Base-by-base conservation (phyloP, 441 rosid species). In the Viola pubescens region DNA sequence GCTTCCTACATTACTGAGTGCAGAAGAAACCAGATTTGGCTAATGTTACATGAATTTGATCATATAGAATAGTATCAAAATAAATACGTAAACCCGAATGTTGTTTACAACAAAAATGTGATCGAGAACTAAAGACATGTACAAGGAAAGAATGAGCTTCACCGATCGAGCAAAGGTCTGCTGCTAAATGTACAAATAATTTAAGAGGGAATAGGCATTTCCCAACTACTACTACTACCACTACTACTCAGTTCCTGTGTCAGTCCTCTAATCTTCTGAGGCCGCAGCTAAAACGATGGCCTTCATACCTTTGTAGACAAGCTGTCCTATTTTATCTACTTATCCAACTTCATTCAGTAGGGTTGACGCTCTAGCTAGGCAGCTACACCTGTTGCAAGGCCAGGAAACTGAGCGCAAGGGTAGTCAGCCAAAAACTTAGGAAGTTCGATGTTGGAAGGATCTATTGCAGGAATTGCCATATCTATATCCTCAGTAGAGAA, bases 401-500 rank as follows among this genome's bases (percentile, higher is more conserved):
- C 57, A 92, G 82, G 34, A 70, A 86, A 81, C 77, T 79, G 90
- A 49, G 83, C 89, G 70, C 89, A 85, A 10, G 83, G 75, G 73
- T 83, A 69, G 58, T 84, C 97, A 16, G 83, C 73, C 59, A 87
- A 77, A 38, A 68, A 67, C 12, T 72, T 63, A 1, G 96, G 98
- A 41, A 78, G 67, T 63, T 81, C 84, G 45, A 83, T 60, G 52
- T 74, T 81, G 45, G 88, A 75, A 63, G 97, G 92, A 65, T 89
- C 97, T 56, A 83, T 78, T 9, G 74, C 70, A 4, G 98, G 97
- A 69, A 92, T 84, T 4, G 97, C 96, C 76, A 81, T 90, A 70
- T 90, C 98, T 71, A 92, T 87, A 72, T 90, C 98, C 70, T 90
- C 98, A 1, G 92, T 85, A 8, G 94, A 94, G 78, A 90, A 90